A percentile compares a stretch with the other conserved stretches of the same genome.
Conservation (phyloP, 106 monocot species). For the Acorus gramineus region DNA sequence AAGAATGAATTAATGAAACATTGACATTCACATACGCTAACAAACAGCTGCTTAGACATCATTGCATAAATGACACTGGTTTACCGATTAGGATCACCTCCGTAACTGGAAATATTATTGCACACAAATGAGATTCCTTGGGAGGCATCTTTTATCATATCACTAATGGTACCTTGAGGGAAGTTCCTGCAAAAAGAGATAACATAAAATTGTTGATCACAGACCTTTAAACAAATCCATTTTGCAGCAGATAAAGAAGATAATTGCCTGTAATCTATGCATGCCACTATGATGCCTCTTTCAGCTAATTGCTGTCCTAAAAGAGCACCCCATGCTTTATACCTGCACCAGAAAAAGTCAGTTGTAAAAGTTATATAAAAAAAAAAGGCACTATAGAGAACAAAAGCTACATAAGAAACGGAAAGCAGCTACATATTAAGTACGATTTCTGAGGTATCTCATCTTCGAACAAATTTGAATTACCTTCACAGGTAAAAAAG, state of each 20-base stretch:
- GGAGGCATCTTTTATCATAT: constrained; percentile 76
- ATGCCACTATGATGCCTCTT: constrained; percentile 70
- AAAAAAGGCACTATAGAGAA: neutral
- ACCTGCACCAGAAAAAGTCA: constrained; percentile 25
- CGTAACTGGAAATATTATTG: constrained; percentile 64
- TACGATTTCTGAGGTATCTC: no score
- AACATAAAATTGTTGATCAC: neutral
- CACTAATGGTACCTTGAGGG: constrained; percentile 71
- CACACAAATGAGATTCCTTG: constrained; percentile 90
- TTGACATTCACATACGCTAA: no score
- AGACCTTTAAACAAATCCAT: no score
- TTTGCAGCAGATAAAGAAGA: no score
- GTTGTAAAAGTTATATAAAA: neutral
- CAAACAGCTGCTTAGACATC: no score
- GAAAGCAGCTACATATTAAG: no score
- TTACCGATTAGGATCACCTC: constrained; percentile 82
- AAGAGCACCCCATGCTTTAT: constrained; percentile 83
- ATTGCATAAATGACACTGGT: no score
- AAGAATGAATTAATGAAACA: no score
- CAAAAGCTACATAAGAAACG: no score
- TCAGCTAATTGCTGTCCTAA: constrained; percentile 58
- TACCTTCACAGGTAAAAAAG: no score
- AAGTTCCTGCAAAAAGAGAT: constrained; percentile 44
- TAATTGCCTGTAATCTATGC: constrained; percentile 65
- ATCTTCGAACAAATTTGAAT: no score